Evolutionary conservation across 305 asterid genomes (phyloP).

Genomic region (Fraxinus paxiana): DNA sequence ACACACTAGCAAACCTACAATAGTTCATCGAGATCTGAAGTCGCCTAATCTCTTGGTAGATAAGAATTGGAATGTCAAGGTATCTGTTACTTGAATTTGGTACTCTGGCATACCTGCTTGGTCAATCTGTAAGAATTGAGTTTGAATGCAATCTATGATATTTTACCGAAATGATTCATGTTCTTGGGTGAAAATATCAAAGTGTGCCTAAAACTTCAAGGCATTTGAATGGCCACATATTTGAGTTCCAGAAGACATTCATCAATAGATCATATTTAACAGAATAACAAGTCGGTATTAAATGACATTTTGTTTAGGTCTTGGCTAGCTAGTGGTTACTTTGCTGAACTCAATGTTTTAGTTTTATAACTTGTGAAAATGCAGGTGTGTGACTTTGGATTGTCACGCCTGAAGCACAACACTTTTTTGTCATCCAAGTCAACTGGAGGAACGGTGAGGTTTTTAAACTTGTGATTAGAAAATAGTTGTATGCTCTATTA

Average conservation of each 20-base stretch:
- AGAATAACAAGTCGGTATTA: slow-evolving; percentile 8
- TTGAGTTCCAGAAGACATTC: slow-evolving; percentile 4
- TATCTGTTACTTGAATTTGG: slow-evolving; percentile 27
- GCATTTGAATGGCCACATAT: slow-evolving; percentile 10
- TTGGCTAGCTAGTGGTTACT: slow-evolving; percentile 4
- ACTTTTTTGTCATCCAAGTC: slow-evolving; percentile 99
- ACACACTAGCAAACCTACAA: slow-evolving; percentile 92
- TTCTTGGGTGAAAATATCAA: neutral
- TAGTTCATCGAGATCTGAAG: slow-evolving; percentile 96
- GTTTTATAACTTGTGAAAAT: slow-evolving; percentile 24
- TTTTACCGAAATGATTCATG: neutral
- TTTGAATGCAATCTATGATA: slow-evolving; percentile 1
- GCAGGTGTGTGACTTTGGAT: slow-evolving; percentile 97
- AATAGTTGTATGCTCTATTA: slow-evolving; percentile 10
- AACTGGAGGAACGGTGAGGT: slow-evolving; percentile 97
- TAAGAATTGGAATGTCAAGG: slow-evolving; percentile 96
- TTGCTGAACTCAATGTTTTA: slow-evolving; percentile 6
- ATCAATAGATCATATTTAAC: slow-evolving; percentile 7
- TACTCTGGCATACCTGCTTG: slow-evolving; percentile 4
- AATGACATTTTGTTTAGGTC: neutral
- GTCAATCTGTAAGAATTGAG: neutral
- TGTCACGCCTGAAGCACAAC: slow-evolving; percentile 98
- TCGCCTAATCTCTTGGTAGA: slow-evolving; percentile 98
- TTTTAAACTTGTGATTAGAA: slow-evolving; percentile 12
- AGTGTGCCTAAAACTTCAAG: neutral